Base-by-base conservation (phyloP, 2,329 filamentous ascomycete genomes). In the Monilinia fructigena region DNA sequence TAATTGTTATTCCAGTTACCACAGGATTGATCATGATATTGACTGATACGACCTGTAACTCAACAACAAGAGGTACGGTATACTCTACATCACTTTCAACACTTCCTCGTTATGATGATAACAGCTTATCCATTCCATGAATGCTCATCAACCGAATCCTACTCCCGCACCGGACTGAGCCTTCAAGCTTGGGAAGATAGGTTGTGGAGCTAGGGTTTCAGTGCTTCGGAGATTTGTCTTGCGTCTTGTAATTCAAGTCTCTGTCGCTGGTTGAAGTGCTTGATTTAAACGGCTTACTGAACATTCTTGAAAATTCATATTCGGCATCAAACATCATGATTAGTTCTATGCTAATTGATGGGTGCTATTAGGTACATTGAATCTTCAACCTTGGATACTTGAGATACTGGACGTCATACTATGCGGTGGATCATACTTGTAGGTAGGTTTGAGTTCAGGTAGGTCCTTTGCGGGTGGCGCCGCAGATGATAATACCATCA, bases 111-210 rank as follows among this genome's bases (percentile, higher is more conserved):
- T 71, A 65, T 85, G 84, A 86, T 86, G 84, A 86, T 79, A 82
- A 82, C 70, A 87, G 87, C 86, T 86, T 88, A 89, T 90, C 87
- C 87, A 90, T 90, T 90, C 87, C 84, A 88, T 86, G 83, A 89
- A 82, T 77, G 83, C 83, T 82, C 83, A 78, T 79, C 80, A 77
- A 81, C 88, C 88, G 82, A 89, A 87, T 85, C 84, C 86, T 85
- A 81, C 89, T 91, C 83, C 85, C 88, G 78, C 86, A 90, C 88
- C 85, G 77, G 81, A 92, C 86, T 75, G 71, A 77, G 73, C 76
- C 65, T 74, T 74, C 40, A 71, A 73, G 78, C 75, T 75, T 79
- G 83, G 81, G 79, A 91, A 82, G 89, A 91, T 79, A 76, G 83
- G 89, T 91, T 88, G 89, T 91, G 88, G 86, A 91, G 89, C 90